Conservation (phyloP, 139 green algal species). For the Coelastrella sp. region DNA sequence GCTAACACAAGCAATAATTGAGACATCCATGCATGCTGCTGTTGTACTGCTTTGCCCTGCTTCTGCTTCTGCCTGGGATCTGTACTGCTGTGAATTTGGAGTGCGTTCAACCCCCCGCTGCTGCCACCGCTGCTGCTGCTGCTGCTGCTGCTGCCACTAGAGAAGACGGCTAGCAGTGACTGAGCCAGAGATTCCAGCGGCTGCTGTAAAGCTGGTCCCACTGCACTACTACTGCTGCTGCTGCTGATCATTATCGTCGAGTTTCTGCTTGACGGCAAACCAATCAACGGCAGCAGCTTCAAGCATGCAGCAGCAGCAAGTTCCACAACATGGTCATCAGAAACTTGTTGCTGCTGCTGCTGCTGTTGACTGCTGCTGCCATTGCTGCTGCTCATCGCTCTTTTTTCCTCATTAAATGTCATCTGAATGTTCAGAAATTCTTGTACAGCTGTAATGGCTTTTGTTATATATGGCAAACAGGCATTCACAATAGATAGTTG, state of each 20-base stretch:
- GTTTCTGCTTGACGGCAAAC: neutral
- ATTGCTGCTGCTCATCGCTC: neutral
- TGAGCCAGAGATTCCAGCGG: neutral
- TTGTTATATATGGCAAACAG: neutral
- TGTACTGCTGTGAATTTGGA: too few relatives aligned
- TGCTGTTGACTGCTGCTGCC: neutral
- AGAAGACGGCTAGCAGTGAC: conserved; percentile 4
- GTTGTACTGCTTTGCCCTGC: too few relatives aligned
- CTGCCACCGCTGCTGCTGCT: conserved; percentile 16
- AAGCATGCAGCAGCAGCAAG: conserved; percentile 1
- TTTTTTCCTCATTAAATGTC: neutral
- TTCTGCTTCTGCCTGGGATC: too few relatives aligned
- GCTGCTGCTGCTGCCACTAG: neutral
- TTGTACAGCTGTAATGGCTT: neutral
- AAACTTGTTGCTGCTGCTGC: conserved; percentile 2
- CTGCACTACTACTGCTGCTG: conserved; percentile 19
- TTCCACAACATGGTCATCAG: neutral
- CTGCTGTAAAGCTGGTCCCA: neutral
- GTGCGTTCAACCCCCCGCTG: neutral
- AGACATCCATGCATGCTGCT: neutral
- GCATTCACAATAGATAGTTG: neutral
- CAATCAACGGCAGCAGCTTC: conserved; percentile 4
- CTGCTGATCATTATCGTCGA: neutral
- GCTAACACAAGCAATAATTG: neutral
- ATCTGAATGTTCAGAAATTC: neutral